phyloP scores from a whole-genome alignment of 75 land plant species.

The Cryptomeria japonica region DNA sequence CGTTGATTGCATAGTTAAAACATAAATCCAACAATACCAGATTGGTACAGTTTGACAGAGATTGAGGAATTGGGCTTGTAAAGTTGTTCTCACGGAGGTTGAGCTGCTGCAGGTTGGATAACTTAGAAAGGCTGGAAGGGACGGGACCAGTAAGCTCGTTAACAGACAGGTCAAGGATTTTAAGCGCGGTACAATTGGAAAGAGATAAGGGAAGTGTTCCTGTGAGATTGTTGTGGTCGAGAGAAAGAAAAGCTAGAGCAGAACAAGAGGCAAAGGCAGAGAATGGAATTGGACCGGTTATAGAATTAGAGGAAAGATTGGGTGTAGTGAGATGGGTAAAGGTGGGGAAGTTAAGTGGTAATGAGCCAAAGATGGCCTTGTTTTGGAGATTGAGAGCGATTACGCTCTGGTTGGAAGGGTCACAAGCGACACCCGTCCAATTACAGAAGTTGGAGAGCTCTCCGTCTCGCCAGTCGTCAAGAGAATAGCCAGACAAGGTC shows the following conservation, averaged over 20 bases:
- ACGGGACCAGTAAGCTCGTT: slow-evolving; percentile 16
- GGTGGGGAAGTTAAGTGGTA: slow-evolving; percentile 11
- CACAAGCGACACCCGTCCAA: slow-evolving; percentile 19
- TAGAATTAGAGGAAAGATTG: neutral
- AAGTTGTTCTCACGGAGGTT: slow-evolving; percentile 9
- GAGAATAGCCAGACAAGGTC: neutral
- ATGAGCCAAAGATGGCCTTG: slow-evolving; percentile 9
- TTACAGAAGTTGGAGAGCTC: slow-evolving; percentile 33
- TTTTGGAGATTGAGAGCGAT: neutral
- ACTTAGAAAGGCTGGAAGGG: slow-evolving; percentile 5
- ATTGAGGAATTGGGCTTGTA: slow-evolving; percentile 18
- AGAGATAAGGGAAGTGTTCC: slow-evolving; percentile 21
- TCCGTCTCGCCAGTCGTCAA: slow-evolving; percentile 34
- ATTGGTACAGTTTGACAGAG: neutral
- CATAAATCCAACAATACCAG: neutral
- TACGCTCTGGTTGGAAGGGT: neutral
- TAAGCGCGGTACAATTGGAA: slow-evolving; percentile 1
- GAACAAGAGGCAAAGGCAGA: slow-evolving; percentile 7
- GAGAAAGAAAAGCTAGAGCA: slow-evolving; percentile 15
- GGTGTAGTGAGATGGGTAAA: slow-evolving; percentile 3
- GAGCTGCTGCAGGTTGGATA: neutral
- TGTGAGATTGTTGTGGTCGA: neutral
- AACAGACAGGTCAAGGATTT: slow-evolving; percentile 5
- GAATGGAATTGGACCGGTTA: slow-evolving; percentile 8
- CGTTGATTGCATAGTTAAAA: neutral